Conservation (phyloP, 2,329 filamentous ascomycete species). For the Nannizziopsis barbatae region DNA sequence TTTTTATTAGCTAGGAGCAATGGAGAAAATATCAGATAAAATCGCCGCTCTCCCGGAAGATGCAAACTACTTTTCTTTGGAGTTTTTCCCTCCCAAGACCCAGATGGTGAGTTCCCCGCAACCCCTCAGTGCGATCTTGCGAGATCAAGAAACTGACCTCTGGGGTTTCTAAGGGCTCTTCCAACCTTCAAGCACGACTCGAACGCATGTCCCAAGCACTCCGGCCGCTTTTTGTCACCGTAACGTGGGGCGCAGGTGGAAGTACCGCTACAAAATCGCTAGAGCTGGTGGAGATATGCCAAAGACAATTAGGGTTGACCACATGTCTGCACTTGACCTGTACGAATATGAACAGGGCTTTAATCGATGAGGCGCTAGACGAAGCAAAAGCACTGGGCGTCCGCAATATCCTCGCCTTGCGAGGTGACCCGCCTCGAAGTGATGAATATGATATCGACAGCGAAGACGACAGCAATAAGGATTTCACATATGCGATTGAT, state of each 20-base stretch:
- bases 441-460: constrained; percentile 70
- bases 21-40: constrained; percentile 84
- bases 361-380: constrained; percentile 81
- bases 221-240: constrained; percentile 86
- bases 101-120: constrained; percentile 50
- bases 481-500: constrained; percentile 82
- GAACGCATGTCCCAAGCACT: constrained; percentile 90
- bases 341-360: constrained; percentile 83
- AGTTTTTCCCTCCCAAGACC: constrained; percentile 99
- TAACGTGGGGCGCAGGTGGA: constrained; percentile 95
- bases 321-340: constrained; percentile 95
- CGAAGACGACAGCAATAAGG: constrained; percentile 53
- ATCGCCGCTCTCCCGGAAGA: constrained; percentile 77
- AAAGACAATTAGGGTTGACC: constrained; percentile 79
- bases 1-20: constrained; percentile 1
- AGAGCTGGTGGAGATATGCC: constrained; percentile 88
- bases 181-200: constrained; percentile 83
- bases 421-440: constrained; percentile 80
- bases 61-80: constrained; percentile 83
- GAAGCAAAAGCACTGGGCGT: constrained; percentile 85
- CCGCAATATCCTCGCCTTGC: constrained; percentile 80
- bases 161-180: constrained; percentile 52
- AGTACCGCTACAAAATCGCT: constrained; percentile 84
- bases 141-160: constrained; percentile 17
- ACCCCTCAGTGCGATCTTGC: neutral